These are phyloP conservation scores for Aspergillus sp. DNA, from an alignment of 2,329 filamentous ascomycete species.

Conservation along the genomic window DNA sequence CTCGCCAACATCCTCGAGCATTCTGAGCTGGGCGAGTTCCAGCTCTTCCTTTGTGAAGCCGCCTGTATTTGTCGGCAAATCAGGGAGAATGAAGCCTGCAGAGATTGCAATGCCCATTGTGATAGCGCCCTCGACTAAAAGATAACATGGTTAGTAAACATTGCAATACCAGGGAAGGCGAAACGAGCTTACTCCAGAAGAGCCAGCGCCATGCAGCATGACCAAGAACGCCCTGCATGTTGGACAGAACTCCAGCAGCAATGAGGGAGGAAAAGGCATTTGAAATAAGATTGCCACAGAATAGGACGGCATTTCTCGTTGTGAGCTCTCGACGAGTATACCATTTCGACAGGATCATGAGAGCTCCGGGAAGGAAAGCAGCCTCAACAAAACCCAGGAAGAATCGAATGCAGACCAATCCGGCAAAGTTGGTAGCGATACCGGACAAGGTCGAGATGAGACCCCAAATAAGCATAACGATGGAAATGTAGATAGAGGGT, in stretches of 20 bases:
- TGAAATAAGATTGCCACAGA: constrained; percentile 46
- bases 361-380: constrained; percentile 42
- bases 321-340: constrained; percentile 50
- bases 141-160: no score
- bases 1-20: constrained; percentile 48
- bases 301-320: constrained; percentile 49
- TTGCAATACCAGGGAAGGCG: no score
- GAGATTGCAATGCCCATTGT: constrained; percentile 30
- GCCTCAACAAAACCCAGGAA: constrained; percentile 45
- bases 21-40: constrained; percentile 42
- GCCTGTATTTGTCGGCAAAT: constrained; percentile 44
- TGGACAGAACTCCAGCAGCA: constrained; percentile 46
- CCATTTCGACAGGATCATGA: constrained; percentile 47
- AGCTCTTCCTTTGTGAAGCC: constrained; percentile 41
- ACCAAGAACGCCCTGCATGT: constrained; percentile 30
- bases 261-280: constrained; percentile 52
- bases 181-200: constrained; percentile 9
- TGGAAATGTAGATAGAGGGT: constrained; percentile 40
- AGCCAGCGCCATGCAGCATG: constrained; percentile 37
- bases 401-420: constrained; percentile 42
- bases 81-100: constrained; percentile 31
- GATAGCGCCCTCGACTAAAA: constrained; percentile 33
- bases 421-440: constrained; percentile 37
- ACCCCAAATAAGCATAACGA: constrained; percentile 43
- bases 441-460: constrained; percentile 41